Evolutionary conservation across 192 early-diverging fungal species (phyloP).

Genomic region (Umbelopsis sp.): DNA sequence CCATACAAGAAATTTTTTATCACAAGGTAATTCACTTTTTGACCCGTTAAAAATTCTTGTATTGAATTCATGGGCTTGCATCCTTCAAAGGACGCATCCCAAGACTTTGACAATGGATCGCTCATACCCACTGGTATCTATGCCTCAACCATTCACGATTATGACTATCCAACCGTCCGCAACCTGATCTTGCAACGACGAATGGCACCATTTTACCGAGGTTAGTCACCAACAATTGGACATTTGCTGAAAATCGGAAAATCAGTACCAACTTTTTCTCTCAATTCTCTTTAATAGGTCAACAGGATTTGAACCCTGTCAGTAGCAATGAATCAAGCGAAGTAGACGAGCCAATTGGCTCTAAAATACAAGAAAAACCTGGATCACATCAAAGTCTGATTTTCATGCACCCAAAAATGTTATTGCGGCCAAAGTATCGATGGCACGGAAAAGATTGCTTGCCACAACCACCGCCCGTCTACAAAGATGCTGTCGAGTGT

Average conservation of each 20-base stretch:
- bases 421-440: background rate
- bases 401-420: too few relatives aligned
- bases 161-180: slow-evolving; percentile 26
- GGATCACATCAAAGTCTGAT: too few relatives aligned
- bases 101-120: slow-evolving; percentile 24
- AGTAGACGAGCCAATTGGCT: too few relatives aligned
- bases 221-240: background rate
- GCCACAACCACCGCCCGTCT: background rate
- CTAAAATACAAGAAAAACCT: too few relatives aligned
- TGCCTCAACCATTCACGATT: slow-evolving; percentile 15
- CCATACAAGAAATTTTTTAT: too few relatives aligned
- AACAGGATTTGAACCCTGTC: background rate
- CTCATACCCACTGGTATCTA: slow-evolving; percentile 33
- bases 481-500: slow-evolving; percentile 24
- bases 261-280: background rate
- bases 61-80: slow-evolving; percentile 8
- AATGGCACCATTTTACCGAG: slow-evolving; percentile 36
- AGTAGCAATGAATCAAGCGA: background rate
- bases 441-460: background rate
- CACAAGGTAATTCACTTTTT: background rate
- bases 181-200: slow-evolving; percentile 20
- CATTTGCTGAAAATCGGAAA: background rate
- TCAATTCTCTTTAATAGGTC: slow-evolving; percentile 1
- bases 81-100: slow-evolving; percentile 14
- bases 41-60: background rate